These are phyloP conservation scores for Ramalina intermedia DNA, from an alignment of 495 filamentous ascomycete genomes.

Conservation along the genomic window DNA sequence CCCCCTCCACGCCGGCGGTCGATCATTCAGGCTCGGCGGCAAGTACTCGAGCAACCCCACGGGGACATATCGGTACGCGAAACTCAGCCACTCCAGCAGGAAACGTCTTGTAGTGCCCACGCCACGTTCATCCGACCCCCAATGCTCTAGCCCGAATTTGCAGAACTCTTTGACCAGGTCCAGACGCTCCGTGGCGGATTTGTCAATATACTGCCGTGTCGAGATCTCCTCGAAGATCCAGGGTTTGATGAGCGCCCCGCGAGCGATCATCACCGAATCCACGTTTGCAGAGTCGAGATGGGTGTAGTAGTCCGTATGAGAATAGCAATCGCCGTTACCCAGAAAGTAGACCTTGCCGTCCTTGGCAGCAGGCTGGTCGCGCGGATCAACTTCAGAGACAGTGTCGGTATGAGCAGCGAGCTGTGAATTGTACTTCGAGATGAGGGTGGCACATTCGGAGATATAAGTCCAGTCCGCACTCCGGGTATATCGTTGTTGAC, in stretches of 20 bases:
- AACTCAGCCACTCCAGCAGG: slow-evolving; percentile 88
- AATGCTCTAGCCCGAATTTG: slow-evolving; percentile 78
- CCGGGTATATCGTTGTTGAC: slow-evolving; percentile 86
- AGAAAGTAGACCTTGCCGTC: slow-evolving; percentile 64
- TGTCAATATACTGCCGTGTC: slow-evolving; percentile 84
- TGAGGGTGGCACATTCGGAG: slow-evolving; percentile 69
- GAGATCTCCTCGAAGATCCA: slow-evolving; percentile 98
- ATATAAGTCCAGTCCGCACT: slow-evolving; percentile 90
- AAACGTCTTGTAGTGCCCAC: slow-evolving; percentile 80
- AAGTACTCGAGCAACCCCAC: slow-evolving; percentile 76
- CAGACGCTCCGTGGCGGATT: slow-evolving; percentile 74
- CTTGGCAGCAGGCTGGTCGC: slow-evolving; percentile 32
- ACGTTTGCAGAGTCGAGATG: slow-evolving; percentile 65
- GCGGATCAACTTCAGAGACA: slow-evolving; percentile 53
- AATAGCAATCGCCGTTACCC: slow-evolving; percentile 93
- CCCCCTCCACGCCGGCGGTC: slow-evolving; percentile 69
- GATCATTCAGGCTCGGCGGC: slow-evolving; percentile 73
- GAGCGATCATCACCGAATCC: slow-evolving; percentile 80
- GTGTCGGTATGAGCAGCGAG: slow-evolving; percentile 56
- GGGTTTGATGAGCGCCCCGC: slow-evolving; percentile 68
- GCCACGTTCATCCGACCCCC: slow-evolving; percentile 90
- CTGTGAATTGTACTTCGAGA: slow-evolving; percentile 59
- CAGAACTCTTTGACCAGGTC: slow-evolving; percentile 76
- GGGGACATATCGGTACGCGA: slow-evolving; percentile 79
- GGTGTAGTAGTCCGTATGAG: slow-evolving; percentile 71